These are phyloP conservation scores for Lasiodiplodia sp. DNA, from an alignment of 2,329 filamentous ascomycete species.

Conservation along the genomic window DNA sequence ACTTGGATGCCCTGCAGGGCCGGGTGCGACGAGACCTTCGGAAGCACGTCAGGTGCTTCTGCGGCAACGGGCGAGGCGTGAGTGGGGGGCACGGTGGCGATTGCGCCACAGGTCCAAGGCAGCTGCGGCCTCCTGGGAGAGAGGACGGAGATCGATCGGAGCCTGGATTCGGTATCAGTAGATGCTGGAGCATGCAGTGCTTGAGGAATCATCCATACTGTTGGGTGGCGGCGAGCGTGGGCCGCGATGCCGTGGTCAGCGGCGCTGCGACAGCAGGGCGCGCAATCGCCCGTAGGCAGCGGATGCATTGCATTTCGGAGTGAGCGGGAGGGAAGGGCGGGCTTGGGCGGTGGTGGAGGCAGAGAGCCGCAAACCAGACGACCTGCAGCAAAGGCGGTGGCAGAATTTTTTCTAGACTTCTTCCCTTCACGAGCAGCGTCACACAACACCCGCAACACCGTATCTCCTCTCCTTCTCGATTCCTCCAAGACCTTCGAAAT, in stretches of 20 bases:
- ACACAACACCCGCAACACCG: neutral
- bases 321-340: conserved; percentile 13
- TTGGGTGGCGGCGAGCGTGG: conserved; percentile 35
- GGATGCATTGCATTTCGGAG: conserved; percentile 43
- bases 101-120: conserved; percentile 31
- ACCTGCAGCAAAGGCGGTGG: conserved; percentile 23
- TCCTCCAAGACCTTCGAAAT: conserved; percentile 35
- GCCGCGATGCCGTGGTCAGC: conserved; percentile 30
- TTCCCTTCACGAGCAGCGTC: neutral
- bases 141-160: conserved; percentile 36
- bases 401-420: conserved; percentile 25
- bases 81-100: conserved; percentile 23
- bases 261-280: conserved; percentile 30
- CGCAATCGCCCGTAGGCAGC: conserved; percentile 40
- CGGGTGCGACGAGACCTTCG: conserved; percentile 47
- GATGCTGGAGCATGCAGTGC: neutral
- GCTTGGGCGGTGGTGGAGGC: neutral
- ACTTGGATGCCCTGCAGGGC: conserved; percentile 49
- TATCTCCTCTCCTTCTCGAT: neutral
- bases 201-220: conserved; percentile 25
- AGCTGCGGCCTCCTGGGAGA: conserved; percentile 32
- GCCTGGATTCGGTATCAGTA: conserved; percentile 16
- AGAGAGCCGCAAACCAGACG: conserved; percentile 18
- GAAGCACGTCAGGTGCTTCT: conserved; percentile 41
- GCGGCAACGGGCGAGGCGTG: conserved; percentile 14